Evolutionary conservation across 345 rosid species (phyloP), one percentile per base, ranked within the genome.

Genomic region (Citropsis articulata): DNA sequence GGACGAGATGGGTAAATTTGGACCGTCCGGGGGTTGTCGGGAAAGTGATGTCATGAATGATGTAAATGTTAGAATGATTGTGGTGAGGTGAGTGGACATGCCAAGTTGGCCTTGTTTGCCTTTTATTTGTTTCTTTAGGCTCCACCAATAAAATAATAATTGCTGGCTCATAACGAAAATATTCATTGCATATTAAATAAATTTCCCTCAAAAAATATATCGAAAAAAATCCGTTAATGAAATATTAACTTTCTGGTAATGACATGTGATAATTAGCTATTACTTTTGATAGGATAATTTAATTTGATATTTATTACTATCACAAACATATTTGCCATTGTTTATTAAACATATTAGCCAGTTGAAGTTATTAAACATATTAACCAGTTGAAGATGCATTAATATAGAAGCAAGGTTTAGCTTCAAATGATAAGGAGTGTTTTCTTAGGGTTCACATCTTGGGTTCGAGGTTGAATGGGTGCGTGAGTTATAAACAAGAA

Each of bases 21-120:
- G 90, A 75, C 86, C 82, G 85, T 75, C 83, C 71, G 40, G 55
- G 73, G 83, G 27, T 56, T 88, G 88, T 89, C 86, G 90, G 89
- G 89, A 45, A 64, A 77, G 69, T 91, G 96, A 87, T 77, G 89
- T 85, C 88, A 83, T 74, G 91, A 42, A 69, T 94, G 97, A 83
- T 79, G 89, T 73, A 79, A 80, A 53, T 13, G 62, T 71, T 72
- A 22, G 71, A 77, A 90, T 89, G 81, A 86, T 87, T 81, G 80
- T 75, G 87, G 73, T 70, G 77, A 78, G 75, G 86, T 79, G 78
- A 85, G 82, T 86, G 88, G 87, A 82, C 90, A 71, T 30, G 63
- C 69, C 87, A 73, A 78, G 72, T 83, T 86, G 85, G 82, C 81
- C 36, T 61, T 72, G 73, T 68, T 75, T 80, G 62, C 79, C 27